Percentiles rank a stretch among this genome's conserved stretches.
Evolutionary conservation across 1,284 basidiomycete genomes (phyloP).

Genomic region (Trametes sp.): DNA sequence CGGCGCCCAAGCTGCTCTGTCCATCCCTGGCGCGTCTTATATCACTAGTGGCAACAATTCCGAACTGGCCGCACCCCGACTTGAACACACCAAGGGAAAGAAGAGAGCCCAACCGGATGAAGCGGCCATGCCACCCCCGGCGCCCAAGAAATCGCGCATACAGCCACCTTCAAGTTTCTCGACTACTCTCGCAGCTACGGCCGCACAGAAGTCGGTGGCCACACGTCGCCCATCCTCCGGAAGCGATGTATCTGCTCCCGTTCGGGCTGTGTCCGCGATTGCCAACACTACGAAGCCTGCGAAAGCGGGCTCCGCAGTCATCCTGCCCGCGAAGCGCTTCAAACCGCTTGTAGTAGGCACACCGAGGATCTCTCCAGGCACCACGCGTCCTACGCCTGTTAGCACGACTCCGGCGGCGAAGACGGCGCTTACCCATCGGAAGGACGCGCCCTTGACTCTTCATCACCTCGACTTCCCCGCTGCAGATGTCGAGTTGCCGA

Average conservation of each 20-base stretch:
- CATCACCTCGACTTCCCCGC: slow-evolving; percentile 46
- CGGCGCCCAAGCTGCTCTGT: too few relatives aligned
- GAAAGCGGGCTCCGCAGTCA: neutral
- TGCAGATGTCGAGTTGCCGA: slow-evolving; percentile 23
- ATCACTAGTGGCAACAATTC: neutral
- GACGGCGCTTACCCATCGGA: neutral
- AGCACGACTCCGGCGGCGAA: neutral
- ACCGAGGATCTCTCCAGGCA: slow-evolving; percentile 3
- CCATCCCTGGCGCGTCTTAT: neutral
- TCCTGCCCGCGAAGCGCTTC: slow-evolving; percentile 42
- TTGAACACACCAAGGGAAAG: neutral
- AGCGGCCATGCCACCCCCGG: slow-evolving; percentile 10
- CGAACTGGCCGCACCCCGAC: neutral
- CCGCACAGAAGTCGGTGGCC: neutral
- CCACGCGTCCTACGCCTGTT: neutral
- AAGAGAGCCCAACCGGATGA: neutral
- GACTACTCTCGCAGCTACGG: neutral
- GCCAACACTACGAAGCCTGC: neutral
- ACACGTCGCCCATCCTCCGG: neutral
- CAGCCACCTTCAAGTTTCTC: neutral
- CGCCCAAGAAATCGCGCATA: slow-evolving; percentile 19
- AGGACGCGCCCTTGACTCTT: slow-evolving; percentile 1
- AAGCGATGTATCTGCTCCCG: neutral
- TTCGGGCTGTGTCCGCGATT: neutral
- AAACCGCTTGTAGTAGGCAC: slow-evolving; percentile 44